Conservation (phyloP, 2,329 filamentous ascomycete species). For the Alternaria atra region DNA sequence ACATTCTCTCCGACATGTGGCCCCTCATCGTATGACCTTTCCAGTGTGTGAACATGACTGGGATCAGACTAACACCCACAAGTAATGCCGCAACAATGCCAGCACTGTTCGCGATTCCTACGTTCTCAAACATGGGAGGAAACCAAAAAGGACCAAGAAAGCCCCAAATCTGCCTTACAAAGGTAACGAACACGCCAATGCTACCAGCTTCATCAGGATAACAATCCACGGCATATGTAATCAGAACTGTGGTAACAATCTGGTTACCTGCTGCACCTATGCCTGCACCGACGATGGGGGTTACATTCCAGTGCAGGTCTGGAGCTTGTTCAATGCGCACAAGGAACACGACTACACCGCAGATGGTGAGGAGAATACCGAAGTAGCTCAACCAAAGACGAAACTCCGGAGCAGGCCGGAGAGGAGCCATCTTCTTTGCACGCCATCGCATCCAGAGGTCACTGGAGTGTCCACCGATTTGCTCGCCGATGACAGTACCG, state of each 20-base stretch:
- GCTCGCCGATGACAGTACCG: slow-evolving; percentile 66
- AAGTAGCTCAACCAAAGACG: slow-evolving; percentile 67
- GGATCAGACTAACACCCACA: slow-evolving; percentile 35
- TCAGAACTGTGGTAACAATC: slow-evolving; percentile 67
- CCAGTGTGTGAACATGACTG: slow-evolving; percentile 38
- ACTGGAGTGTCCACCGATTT: slow-evolving; percentile 63
- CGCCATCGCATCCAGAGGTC: slow-evolving; percentile 63
- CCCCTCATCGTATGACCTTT: slow-evolving; percentile 30
- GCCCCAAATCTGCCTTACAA: slow-evolving; percentile 61
- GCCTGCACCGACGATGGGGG: slow-evolving; percentile 63
- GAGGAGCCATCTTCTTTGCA: slow-evolving; percentile 44
- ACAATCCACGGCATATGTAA: slow-evolving; percentile 69
- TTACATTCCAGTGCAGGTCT: slow-evolving; percentile 62
- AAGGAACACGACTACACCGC: slow-evolving; percentile 64
- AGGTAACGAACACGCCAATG: slow-evolving; percentile 67
- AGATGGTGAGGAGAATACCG: slow-evolving; percentile 61
- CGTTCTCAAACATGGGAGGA: slow-evolving; percentile 51
- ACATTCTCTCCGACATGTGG: slow-evolving; percentile 32
- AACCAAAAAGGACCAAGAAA: slow-evolving; percentile 56
- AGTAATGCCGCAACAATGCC: slow-evolving; percentile 50
- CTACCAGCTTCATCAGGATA: slow-evolving; percentile 62
- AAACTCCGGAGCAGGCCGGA: slow-evolving; percentile 62
- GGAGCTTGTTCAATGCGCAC: slow-evolving; percentile 59
- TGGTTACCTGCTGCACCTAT: slow-evolving; percentile 65
- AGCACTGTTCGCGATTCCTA: slow-evolving; percentile 49